These are phyloP conservation scores for Exophiala xenobiotica DNA, from an alignment of 2,329 filamentous ascomycete genomes.

Conservation along the genomic window DNA sequence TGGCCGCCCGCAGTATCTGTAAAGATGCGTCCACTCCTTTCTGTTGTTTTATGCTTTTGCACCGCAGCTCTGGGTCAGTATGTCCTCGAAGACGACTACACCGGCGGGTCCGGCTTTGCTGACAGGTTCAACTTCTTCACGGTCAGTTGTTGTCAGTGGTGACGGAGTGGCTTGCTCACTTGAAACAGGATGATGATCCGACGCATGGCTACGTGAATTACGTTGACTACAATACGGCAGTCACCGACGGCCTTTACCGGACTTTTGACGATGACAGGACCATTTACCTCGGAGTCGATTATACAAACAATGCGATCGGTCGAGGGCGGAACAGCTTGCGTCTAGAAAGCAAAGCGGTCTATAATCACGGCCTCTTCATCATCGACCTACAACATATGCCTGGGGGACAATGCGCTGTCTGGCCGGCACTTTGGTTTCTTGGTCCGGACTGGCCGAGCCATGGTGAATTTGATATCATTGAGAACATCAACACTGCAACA, in stretches of 20 bases:
- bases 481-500: constrained; percentile 27
- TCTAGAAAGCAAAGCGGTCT: constrained; percentile 65
- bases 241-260: constrained; percentile 56
- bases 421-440: constrained; percentile 62
- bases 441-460: constrained; percentile 4
- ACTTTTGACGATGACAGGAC: constrained; percentile 48
- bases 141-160: constrained; percentile 25
- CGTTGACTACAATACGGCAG: constrained; percentile 57
- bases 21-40: background rate
- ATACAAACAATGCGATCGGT: constrained; percentile 53
- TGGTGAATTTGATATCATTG: constrained; percentile 14
- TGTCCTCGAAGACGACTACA: background rate
- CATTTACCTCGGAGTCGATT: constrained; percentile 69
- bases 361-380: constrained; percentile 67
- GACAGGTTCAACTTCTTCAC: constrained; percentile 54
- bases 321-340: constrained; percentile 69
- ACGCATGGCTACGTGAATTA: constrained; percentile 75
- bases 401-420: constrained; percentile 66
- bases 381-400: constrained; percentile 74
- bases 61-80: constrained; percentile 41
- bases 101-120: constrained; percentile 46
- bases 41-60: background rate
- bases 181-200: constrained; percentile 55
- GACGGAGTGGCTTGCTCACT: background rate
- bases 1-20: background rate